Conservation (phyloP, 192 early-diverging fungal species). For the Entomortierella lignicola region DNA sequence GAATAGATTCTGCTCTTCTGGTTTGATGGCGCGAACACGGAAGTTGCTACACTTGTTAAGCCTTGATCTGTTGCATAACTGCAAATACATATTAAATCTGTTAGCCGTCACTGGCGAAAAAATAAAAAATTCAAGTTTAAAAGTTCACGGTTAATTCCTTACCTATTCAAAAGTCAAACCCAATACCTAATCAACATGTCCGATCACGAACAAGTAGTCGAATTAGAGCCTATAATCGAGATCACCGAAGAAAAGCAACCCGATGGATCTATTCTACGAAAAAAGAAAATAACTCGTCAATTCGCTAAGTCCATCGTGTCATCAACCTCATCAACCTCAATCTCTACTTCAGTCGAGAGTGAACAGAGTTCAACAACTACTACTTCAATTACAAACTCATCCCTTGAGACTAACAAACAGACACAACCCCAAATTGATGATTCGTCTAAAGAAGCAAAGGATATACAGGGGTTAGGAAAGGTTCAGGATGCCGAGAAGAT, state of each 20-base stretch:
- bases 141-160: neutral
- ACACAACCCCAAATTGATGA: neutral
- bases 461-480: neutral
- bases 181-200: constrained; percentile 17
- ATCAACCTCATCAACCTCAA: constrained; percentile 7
- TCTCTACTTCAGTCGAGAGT: constrained; percentile 5
- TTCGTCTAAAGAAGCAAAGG: neutral
- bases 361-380: constrained; percentile 1
- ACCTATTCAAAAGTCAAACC: too few species aligned
- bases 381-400: constrained; percentile 3
- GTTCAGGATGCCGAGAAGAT: neutral
- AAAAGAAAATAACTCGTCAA: constrained; percentile 34
- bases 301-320: constrained; percentile 37
- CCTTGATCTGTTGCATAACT: too few species aligned
- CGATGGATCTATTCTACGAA: constrained; percentile 37
- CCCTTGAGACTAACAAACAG: neutral
- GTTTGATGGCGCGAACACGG: too few species aligned
- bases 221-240: constrained; percentile 27
- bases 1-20: too few species aligned
- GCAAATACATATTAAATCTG: neutral
- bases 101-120: too few species aligned
- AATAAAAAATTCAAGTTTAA: too few species aligned
- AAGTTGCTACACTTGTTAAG: too few species aligned
- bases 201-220: constrained; percentile 26
- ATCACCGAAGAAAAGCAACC: constrained; percentile 26